phyloP scores from a whole-genome alignment of 1,284 basidiomycete genomes.

The Moesziomyces antarcticus region DNA sequence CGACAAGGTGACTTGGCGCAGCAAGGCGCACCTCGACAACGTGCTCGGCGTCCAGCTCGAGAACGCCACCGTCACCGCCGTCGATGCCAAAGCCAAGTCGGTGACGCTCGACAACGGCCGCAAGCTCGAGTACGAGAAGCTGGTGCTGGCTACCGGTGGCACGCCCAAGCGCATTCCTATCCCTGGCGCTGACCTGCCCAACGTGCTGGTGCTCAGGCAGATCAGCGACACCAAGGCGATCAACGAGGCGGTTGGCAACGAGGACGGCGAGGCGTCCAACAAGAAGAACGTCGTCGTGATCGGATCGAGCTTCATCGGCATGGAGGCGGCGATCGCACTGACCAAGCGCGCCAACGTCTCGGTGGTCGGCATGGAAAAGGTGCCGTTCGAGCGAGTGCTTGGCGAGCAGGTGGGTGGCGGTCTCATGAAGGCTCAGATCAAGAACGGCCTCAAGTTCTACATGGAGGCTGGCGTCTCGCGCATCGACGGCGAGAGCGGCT shows the following conservation, averaged over 20 bases:
- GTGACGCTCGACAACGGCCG: conserved; percentile 68
- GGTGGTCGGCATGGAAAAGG: conserved; percentile 85
- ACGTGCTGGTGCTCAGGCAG: conserved; percentile 81
- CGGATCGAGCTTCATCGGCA: conserved; percentile 91
- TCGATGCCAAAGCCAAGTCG: conserved; percentile 51
- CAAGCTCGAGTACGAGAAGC: conserved; percentile 66
- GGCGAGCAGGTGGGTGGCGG: conserved; percentile 84
- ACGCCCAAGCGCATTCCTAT: conserved; percentile 76
- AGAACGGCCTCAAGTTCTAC: conserved; percentile 82
- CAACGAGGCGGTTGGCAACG: conserved; percentile 73
- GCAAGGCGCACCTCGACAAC: conserved; percentile 79
- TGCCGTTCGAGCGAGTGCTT: conserved; percentile 83
- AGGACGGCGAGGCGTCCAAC: conserved; percentile 60
- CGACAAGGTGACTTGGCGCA: conserved; percentile 80
- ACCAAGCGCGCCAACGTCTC: conserved; percentile 77
- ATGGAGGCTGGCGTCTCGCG: conserved; percentile 80
- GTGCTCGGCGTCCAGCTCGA: conserved; percentile 83
- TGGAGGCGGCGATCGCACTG: conserved; percentile 86
- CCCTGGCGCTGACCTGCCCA: conserved; percentile 79
- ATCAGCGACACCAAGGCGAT: conserved; percentile 81
- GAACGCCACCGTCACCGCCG: conserved; percentile 69
- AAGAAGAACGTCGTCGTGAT: conserved; percentile 81
- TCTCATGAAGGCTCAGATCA: conserved; percentile 75
- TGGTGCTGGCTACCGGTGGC: conserved; percentile 70
- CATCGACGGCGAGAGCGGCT: conserved; percentile 71